Evolutionary conservation across 805 yeast species (phyloP).

Genomic region (Candida berthetii): DNA sequence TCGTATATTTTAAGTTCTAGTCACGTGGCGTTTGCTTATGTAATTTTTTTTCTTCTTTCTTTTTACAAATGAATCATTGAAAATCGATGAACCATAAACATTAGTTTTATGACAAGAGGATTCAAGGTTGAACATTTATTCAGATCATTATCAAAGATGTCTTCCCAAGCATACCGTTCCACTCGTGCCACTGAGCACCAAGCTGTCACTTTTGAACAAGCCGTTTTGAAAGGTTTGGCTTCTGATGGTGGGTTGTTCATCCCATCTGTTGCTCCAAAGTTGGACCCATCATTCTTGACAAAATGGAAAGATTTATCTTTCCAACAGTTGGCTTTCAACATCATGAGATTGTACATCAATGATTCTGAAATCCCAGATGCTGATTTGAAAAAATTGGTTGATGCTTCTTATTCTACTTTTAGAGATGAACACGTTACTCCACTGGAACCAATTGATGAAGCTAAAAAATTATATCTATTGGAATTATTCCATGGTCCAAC

Average conservation of each 20-base stretch:
- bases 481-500: conserved; percentile 99
- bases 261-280: conserved; percentile 75
- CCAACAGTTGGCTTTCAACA: conserved; percentile 81
- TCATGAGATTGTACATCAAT: conserved; percentile 74
- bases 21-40: no score
- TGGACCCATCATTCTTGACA: conserved; percentile 44
- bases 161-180: conserved; percentile 67
- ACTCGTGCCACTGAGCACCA: conserved; percentile 58
- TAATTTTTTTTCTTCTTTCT: no score
- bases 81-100: no score
- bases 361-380: conserved; percentile 64
- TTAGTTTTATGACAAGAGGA: no score
- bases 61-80: no score
- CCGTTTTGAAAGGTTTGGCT: conserved; percentile 86
- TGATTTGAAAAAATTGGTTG: conserved; percentile 59
- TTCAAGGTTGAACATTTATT: no score
- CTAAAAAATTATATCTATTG: conserved; percentile 61
- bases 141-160: conserved; percentile 2
- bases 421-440: conserved; percentile 90
- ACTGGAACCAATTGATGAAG: conserved; percentile 49
- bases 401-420: conserved; percentile 83
- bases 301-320: conserved; percentile 74
- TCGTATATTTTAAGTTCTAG: no score
- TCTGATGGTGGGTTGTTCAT: conserved; percentile 94
- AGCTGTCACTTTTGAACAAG: conserved; percentile 67